phyloP scores from a whole-genome alignment of 108 stramenopile species.

The Stephanodiscus triporus region DNA sequence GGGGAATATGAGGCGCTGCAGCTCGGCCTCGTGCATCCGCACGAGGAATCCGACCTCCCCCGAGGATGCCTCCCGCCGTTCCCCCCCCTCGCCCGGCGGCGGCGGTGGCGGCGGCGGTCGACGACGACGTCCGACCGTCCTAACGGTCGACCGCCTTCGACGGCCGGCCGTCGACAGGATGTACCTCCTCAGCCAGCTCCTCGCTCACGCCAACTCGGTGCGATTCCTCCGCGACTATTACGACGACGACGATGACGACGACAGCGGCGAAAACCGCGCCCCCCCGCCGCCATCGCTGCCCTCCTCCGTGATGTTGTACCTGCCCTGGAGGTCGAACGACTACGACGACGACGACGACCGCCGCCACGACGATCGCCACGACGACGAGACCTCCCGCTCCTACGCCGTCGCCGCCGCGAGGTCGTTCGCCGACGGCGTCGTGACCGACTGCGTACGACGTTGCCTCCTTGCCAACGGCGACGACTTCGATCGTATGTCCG shows the following conservation, averaged over 20 bases:
- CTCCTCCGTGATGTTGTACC: slow-evolving; percentile 56
- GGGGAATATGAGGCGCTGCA: slow-evolving; percentile 31
- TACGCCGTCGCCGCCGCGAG: neutral
- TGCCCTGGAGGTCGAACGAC: slow-evolving; percentile 51
- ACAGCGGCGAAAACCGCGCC: slow-evolving; percentile 1
- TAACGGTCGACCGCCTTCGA: slow-evolving; percentile 27
- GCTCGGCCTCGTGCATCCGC: slow-evolving; percentile 45
- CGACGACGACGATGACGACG: neutral
- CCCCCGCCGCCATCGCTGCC: slow-evolving; percentile 9
- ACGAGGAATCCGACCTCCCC: slow-evolving; percentile 30
- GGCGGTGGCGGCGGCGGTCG: neutral
- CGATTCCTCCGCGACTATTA: slow-evolving; percentile 43
- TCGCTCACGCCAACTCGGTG: slow-evolving; percentile 45
- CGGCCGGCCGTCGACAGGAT: slow-evolving; percentile 55
- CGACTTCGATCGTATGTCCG: neutral
- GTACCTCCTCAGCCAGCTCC: slow-evolving; percentile 67
- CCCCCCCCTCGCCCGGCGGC: slow-evolving; percentile 23
- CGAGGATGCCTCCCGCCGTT: no score
- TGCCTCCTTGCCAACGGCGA: slow-evolving; percentile 37
- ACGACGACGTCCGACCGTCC: slow-evolving; percentile 36
- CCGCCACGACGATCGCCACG: no score
- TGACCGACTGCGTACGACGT: slow-evolving; percentile 36
- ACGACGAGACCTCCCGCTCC: no score
- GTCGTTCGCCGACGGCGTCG: slow-evolving; percentile 33
- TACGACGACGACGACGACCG: neutral